Conservation (phyloP, 306 rosid species). For the Calophaca sinica region DNA sequence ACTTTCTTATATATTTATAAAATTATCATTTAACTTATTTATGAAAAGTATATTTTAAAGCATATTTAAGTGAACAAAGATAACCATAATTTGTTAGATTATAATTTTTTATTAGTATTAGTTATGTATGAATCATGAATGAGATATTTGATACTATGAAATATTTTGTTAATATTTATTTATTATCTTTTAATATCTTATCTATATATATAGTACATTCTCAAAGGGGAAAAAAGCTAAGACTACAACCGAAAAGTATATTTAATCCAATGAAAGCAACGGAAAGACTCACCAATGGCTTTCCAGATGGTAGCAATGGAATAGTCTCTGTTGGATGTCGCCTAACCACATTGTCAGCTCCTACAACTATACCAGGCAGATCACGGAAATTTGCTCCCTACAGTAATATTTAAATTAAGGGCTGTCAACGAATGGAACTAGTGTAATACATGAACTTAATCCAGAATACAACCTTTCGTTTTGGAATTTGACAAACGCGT, state of each 20-base stretch:
- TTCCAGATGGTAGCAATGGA: constrained; percentile 79
- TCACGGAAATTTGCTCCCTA: constrained; percentile 97
- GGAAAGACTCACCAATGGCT: constrained; percentile 68
- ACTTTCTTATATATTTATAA: no score
- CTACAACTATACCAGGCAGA: constrained; percentile 90
- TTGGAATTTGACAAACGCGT: constrained; percentile 91
- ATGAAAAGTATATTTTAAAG: no score
- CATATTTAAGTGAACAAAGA: no score
- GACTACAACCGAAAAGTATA: neutral
- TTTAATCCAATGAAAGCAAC: constrained; percentile 26
- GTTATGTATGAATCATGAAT: no score
- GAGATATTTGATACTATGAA: no score
- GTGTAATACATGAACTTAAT: constrained; percentile 32
- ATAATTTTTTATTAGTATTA: no score
- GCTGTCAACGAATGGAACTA: constrained; percentile 35
- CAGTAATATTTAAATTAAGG: constrained; percentile 35
- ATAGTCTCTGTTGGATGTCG: constrained; percentile 55
- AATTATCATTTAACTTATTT: no score
- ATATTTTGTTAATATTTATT: no score
- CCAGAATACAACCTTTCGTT: constrained; percentile 70
- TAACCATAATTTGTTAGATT: no score
- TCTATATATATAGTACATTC: no score
- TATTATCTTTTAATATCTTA: no score
- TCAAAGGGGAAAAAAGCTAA: no score
- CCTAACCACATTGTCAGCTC: constrained; percentile 82